Evolutionary conservation across 169 alveolate species (phyloP).

Genomic region (Cryptosporidium canis): DNA sequence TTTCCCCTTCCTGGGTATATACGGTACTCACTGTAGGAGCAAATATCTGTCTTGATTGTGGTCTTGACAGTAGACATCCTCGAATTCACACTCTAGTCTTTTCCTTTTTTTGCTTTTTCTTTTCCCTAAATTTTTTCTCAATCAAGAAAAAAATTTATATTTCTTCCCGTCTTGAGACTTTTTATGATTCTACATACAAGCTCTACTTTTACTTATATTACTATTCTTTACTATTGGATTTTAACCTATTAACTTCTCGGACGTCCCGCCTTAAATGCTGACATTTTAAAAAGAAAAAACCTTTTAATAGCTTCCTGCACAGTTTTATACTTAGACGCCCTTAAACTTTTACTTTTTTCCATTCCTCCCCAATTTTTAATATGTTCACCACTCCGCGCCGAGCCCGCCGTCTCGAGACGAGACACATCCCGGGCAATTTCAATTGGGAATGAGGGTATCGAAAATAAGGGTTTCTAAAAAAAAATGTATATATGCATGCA

Average conservation of each 20-base stretch:
- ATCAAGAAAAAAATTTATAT: not conserved
- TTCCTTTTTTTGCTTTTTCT: not conserved
- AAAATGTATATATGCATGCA: not conserved
- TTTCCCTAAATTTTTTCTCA: slow-evolving; percentile 5
- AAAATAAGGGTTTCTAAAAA: not conserved
- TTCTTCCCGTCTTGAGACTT: not conserved
- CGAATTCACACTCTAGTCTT: not conserved
- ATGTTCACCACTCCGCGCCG: not conserved
- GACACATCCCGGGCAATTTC: not conserved
- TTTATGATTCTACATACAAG: not conserved
- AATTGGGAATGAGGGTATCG: not conserved
- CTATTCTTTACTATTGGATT: not conserved
- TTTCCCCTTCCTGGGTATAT: slow-evolving; percentile 98
- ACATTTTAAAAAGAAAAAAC: not conserved
- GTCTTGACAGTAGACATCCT: slow-evolving; percentile 84
- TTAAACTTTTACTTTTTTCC: not conserved
- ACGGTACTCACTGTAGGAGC: slow-evolving; percentile 96
- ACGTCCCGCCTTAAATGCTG: not conserved
- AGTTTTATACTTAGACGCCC: slow-evolving; percentile 28
- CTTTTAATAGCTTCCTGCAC: not conserved
- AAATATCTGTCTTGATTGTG: slow-evolving; percentile 93
- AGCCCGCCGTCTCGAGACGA: slow-evolving; percentile 72
- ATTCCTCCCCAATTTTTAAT: not conserved
- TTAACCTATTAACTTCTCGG: not conserved
- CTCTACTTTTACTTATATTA: not conserved